These are phyloP conservation scores for Oryza punctata DNA, from an alignment of 176 grass and related monocot genomes.

Conservation along the genomic window DNA sequence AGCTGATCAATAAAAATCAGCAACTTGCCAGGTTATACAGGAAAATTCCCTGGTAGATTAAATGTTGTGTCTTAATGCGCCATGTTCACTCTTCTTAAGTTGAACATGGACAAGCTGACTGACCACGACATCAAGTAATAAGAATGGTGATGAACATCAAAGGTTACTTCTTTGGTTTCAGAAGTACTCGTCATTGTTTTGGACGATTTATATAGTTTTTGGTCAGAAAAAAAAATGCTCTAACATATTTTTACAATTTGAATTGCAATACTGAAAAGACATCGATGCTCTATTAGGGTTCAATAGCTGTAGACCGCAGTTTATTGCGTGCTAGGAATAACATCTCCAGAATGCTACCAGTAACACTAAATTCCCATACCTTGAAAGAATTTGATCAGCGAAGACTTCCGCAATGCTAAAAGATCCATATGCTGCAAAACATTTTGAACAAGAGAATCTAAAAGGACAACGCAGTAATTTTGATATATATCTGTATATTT, in stretches of 20 bases:
- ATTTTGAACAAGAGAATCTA: neutral
- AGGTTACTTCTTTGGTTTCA: neutral
- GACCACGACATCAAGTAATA: neutral
- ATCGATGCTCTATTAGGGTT: neutral
- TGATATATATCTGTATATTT: neutral
- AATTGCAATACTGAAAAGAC: neutral
- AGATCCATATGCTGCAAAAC: conserved; percentile 85
- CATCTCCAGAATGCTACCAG: conserved; percentile 9
- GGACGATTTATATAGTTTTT: neutral
- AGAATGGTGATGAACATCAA: neutral
- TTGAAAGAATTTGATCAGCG: conserved; percentile 79
- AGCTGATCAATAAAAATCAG: neutral
- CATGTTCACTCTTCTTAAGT: neutral
- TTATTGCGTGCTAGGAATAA: neutral
- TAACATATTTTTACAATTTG: neutral
- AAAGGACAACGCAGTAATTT: neutral
- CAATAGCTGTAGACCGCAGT: neutral
- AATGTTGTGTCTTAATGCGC: neutral
- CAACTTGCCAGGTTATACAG: neutral
- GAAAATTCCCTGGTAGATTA: neutral
- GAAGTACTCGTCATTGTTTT: neutral
- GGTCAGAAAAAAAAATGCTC: neutral
- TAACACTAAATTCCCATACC: conserved; percentile 43
- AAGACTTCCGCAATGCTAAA: conserved; percentile 84
- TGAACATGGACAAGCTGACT: neutral